Percentiles rank a stretch among this genome's conserved stretches.
Evolutionary conservation across 177 flowering plant genomes (phyloP).

Genomic region (Vitis hybrid): DNA sequence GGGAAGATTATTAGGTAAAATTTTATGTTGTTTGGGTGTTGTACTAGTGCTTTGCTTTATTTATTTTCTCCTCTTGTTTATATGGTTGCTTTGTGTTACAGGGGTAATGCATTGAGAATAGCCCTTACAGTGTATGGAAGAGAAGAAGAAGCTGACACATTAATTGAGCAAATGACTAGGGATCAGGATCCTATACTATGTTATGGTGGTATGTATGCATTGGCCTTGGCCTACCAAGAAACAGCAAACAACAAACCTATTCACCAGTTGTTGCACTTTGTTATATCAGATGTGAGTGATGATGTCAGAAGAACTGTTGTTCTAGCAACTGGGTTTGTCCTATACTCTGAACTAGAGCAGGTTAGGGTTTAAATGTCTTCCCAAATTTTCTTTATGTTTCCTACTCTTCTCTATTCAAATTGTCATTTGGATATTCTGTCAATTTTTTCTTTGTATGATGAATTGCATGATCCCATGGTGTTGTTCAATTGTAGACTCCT

Average conservation of each 20-base stretch:
- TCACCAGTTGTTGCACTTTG: slow-evolving; percentile 88
- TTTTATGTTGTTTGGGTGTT: neutral
- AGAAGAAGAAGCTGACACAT: slow-evolving; percentile 88
- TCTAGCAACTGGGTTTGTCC: slow-evolving; percentile 85
- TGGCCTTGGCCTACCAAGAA: slow-evolving; percentile 88
- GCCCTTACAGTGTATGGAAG: slow-evolving; percentile 94
- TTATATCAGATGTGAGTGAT: slow-evolving; percentile 94
- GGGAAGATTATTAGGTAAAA: slow-evolving; percentile 87
- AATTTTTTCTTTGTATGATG: neutral
- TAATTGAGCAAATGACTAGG: slow-evolving; percentile 89
- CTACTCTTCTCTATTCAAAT: neutral
- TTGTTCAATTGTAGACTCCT: slow-evolving; percentile 67
- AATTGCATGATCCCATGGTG: slow-evolving; percentile 2
- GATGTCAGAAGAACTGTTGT: slow-evolving; percentile 96
- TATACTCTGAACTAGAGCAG: slow-evolving; percentile 93
- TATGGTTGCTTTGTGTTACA: slow-evolving; percentile 20
- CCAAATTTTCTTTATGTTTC: neutral
- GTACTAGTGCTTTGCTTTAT: neutral
- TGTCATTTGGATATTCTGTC: neutral
- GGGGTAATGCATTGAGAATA: slow-evolving; percentile 86
- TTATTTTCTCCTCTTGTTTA: neutral
- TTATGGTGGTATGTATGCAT: slow-evolving; percentile 95
- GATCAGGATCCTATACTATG: slow-evolving; percentile 92
- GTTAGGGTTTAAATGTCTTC: slow-evolving; percentile 27
- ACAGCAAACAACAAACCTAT: slow-evolving; percentile 90